Base-by-base conservation (phyloP, 2,329 filamentous ascomycete genomes). In the Aciculosporium take region DNA sequence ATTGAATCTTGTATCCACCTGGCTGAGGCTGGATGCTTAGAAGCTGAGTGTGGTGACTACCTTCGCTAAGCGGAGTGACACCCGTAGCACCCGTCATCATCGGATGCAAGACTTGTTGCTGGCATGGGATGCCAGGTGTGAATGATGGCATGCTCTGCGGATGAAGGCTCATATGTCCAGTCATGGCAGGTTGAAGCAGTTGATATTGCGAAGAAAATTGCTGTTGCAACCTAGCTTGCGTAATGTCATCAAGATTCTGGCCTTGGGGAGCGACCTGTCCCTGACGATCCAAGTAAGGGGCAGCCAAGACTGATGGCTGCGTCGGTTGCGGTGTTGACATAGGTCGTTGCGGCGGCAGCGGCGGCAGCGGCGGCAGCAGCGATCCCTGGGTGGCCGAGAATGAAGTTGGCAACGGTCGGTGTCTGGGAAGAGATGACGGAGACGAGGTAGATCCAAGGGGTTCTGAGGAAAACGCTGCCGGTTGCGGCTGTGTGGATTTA, bases 251-350 rank as follows among this genome's bases (percentile, higher is more conserved):
- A 50, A 93, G 58, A 57, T 80, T 89, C 59, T 89, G 84, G 10
- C 86, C 84, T 3, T 76, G 73, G 24, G 81, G 75, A 23, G 83
- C 81, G 42, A 84, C 67, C 48, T 77, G 77, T 9, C 65, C 65
- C 53, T 76, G 89, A 40, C 86, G 79, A 56, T 88, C 81, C 50
- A 95, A 63, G 13, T 84, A 79, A 38, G 84, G 77, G 15, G 81
- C 74, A 7, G 74, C 73, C 57, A 93, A 91, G 4, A 69, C 72
- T 58, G 72, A 87, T 35, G 78, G 77, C 55, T 82, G 81, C 38
- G 76, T 81, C 41, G 86, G 83, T 57, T 86, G 83, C 21, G 91
- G 89, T 30, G 91, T 89, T 31, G 89, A 95, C 10, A 91, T 71
- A 7, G 91, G 82, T 46, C 91, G 74, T 40, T 79, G 74, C 9